Evolutionary conservation across 352 stramenopile species (phyloP).

Genomic region (Sclerospora graminicola): DNA sequence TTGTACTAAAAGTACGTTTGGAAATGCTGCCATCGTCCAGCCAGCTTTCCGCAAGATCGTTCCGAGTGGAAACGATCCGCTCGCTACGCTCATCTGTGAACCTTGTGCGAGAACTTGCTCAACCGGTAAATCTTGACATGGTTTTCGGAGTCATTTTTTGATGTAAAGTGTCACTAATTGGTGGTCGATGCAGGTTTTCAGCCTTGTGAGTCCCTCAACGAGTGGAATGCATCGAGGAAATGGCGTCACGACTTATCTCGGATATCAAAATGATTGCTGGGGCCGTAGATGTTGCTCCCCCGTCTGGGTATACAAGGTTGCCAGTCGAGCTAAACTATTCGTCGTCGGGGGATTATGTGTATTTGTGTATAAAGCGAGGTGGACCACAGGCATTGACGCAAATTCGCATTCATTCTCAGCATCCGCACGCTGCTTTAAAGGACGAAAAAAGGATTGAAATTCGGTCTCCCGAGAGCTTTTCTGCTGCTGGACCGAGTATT

Average conservation of each 20-base stretch:
- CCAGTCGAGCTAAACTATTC: slow-evolving; percentile 50
- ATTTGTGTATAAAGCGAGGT: slow-evolving; percentile 60
- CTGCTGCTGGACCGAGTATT: slow-evolving; percentile 15
- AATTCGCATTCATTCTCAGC: slow-evolving; percentile 12
- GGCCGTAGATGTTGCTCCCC: slow-evolving; percentile 34
- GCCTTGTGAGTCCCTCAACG: slow-evolving; percentile 29
- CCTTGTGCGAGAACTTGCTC: slow-evolving; percentile 57
- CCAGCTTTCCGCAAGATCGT: slow-evolving; percentile 28
- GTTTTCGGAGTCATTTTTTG: not conserved
- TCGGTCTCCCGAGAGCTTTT: slow-evolving; percentile 8
- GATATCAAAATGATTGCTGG: slow-evolving; percentile 50
- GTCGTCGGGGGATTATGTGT: slow-evolving; percentile 52
- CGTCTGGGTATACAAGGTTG: slow-evolving; percentile 45
- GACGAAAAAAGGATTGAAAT: slow-evolving; percentile 16
- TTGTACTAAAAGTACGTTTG: slow-evolving; percentile 52
- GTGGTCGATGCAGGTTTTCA: slow-evolving; percentile 22
- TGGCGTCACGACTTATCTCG: slow-evolving; percentile 48
- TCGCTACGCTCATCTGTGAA: slow-evolving; percentile 34
- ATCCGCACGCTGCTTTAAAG: slow-evolving; percentile 4
- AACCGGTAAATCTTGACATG: slow-evolving; percentile 27
- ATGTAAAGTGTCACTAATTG: not conserved
- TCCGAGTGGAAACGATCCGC: not conserved
- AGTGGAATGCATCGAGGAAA: slow-evolving; percentile 25
- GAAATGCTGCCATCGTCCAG: slow-evolving; percentile 37
- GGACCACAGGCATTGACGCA: slow-evolving; percentile 27